phyloP scores from a whole-genome alignment of 2,329 filamentous ascomycete genomes.

The Colletotrichum aenigma region DNA sequence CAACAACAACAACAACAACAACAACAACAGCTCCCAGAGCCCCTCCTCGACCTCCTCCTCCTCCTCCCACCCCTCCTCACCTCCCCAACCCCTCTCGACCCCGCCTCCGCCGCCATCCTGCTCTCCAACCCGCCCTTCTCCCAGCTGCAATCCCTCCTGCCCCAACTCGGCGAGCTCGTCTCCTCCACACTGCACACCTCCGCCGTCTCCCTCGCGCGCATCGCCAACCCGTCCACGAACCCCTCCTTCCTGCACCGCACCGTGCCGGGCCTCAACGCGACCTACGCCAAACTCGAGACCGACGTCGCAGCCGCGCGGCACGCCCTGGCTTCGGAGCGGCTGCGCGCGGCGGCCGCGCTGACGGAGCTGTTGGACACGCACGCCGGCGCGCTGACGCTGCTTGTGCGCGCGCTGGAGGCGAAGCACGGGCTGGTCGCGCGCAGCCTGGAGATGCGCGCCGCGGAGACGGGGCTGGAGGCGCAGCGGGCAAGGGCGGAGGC shows the following conservation, averaged over 20 bases:
- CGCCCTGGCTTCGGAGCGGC: constrained; percentile 41
- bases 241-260: constrained; percentile 63
- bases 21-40: constrained; percentile 37
- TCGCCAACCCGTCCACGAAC: constrained; percentile 54
- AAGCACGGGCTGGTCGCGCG: constrained; percentile 60
- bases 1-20: constrained; percentile 22
- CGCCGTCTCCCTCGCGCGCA: constrained; percentile 52
- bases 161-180: constrained; percentile 49
- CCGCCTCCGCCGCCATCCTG: constrained; percentile 44
- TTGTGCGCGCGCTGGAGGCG: constrained; percentile 56
- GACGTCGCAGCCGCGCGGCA: constrained; percentile 32
- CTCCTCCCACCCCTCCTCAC: constrained; percentile 56
- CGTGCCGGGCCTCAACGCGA: constrained; percentile 52
- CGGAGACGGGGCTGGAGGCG: constrained; percentile 47
- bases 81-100: constrained; percentile 36
- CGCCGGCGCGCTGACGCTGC: constrained; percentile 40
- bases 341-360: constrained; percentile 40
- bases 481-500: constrained; percentile 44
- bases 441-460: constrained; percentile 55
- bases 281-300: constrained; percentile 40
- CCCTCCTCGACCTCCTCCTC: constrained; percentile 58
- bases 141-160: constrained; percentile 51
- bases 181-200: constrained; percentile 54
- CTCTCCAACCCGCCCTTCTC: constrained; percentile 55
- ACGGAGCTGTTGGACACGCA: constrained; percentile 43